Evolutionary conservation across 2,329 filamentous ascomycete genomes (phyloP).

Genomic region (Talaromyces sp.): DNA sequence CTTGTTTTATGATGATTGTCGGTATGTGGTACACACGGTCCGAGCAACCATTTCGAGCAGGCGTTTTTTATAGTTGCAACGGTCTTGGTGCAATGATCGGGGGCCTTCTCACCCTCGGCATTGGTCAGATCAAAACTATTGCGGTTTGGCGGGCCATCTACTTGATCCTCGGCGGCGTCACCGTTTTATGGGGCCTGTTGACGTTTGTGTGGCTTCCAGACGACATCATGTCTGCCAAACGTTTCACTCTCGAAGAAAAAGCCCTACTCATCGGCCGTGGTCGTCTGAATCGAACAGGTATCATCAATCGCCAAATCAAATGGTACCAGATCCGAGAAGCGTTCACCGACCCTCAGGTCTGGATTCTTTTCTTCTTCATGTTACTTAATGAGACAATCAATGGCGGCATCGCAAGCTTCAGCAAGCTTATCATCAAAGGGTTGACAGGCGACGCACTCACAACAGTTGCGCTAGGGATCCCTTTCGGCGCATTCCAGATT

Average conservation of each 20-base stretch:
- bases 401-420: conserved; percentile 54
- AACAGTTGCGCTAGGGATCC: conserved; percentile 54
- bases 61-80: conserved; percentile 38
- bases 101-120: conserved; percentile 30
- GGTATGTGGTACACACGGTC: conserved; percentile 56
- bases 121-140: conserved; percentile 42
- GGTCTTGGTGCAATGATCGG: conserved; percentile 48
- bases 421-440: conserved; percentile 50
- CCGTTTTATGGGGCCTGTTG: conserved; percentile 41
- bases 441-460: conserved; percentile 46
- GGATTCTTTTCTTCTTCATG: conserved; percentile 45
- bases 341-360: conserved; percentile 44
- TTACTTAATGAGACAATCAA: conserved; percentile 52
- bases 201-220: conserved; percentile 44
- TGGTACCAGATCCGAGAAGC: conserved; percentile 49
- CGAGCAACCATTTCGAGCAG: conserved; percentile 53
- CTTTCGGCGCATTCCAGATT: conserved; percentile 52
- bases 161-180: conserved; percentile 45
- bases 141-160: conserved; percentile 47
- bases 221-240: conserved; percentile 41
- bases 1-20: conserved; percentile 55
- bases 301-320: conserved; percentile 49
- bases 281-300: conserved; percentile 40
- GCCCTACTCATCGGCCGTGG: conserved; percentile 41
- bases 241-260: conserved; percentile 45